Evolutionary conservation across 2,329 filamentous ascomycete species (phyloP), one percentile per base, ranked within the genome.

Genomic region (Plectosphaerella cucumerina): DNA sequence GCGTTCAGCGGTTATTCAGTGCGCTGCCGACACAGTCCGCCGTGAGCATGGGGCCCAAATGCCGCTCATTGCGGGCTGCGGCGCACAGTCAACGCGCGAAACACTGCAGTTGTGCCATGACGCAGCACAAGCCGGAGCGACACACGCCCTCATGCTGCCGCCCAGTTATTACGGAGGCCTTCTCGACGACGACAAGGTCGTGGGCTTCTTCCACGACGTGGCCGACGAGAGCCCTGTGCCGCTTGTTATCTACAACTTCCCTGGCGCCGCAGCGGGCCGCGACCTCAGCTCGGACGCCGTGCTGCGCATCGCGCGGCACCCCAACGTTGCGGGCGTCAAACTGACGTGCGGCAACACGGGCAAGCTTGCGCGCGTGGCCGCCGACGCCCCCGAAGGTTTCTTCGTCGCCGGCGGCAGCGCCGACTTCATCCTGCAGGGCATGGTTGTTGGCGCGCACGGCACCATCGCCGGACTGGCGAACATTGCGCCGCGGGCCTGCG

Each of bases 401-500:
- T 76, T 87, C 63, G 86, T 85, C 53, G 81, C 87, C 60, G 87
- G 85, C 41, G 87, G 88, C 50, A 86, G 82, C 46, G 85, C 85
- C 48, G 87, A 91, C 69, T 90, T 90, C 66, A 85, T 83, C 12
- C 68, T 90, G 12, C 87, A 89, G 65, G 84, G 84, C 1, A 67
- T 89, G 37, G 75, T 87, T 42, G 85, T 82, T 4, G 87, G 87
- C 21, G 87, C 84, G 3, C 81, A 85, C 51, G 87, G 88, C 33
- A 80, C 88, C 60, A 86, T 91, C 55, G 84, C 82, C 14, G 88
- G 87, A 12, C 74, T 87, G 50, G 88, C 80, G 26, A 91, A 92
- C 65, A 73, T 91, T 43, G 77, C 83, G 2, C 87, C 86, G 9
- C 79, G 80, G 60, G 72, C 84, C 4, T 87, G 85, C 65, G 76